Conservation (phyloP, 345 rosid species). For the Dimocarpus longan region DNA sequence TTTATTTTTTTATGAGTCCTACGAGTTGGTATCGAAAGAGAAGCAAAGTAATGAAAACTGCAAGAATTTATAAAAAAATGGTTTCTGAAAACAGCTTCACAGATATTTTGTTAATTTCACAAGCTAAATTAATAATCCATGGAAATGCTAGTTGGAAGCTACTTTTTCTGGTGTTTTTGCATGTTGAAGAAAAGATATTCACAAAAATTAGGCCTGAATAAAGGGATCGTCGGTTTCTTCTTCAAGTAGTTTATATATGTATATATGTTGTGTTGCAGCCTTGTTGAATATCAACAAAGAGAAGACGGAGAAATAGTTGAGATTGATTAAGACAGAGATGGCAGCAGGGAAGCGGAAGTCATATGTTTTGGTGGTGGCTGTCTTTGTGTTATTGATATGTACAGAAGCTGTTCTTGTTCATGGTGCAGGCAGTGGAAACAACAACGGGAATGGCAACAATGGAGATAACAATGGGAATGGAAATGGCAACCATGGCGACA, state of each 20-base stretch:
- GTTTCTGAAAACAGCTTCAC: neutral
- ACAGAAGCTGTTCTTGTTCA: conserved; percentile 31
- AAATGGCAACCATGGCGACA: conserved; percentile 11
- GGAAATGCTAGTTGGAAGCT: neutral
- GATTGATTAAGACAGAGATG: conserved; percentile 10
- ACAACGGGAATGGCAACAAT: conserved; percentile 14
- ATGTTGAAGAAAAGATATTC: conserved; percentile 11
- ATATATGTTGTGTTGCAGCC: conserved; percentile 14
- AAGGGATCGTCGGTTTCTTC: conserved; percentile 19
- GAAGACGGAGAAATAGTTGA: neutral
- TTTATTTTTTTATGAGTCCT: neutral
- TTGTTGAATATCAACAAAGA: neutral
- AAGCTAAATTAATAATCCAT: neutral
- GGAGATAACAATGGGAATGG: conserved; percentile 21
- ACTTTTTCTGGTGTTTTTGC: neutral
- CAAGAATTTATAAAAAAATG: neutral
- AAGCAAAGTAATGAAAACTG: conserved; percentile 7
- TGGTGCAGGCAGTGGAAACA: conserved; percentile 15
- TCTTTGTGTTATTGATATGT: conserved; percentile 42
- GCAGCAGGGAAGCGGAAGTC: conserved; percentile 15
- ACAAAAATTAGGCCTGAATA: conserved; percentile 40
- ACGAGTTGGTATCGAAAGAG: neutral
- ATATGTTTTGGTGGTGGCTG: conserved; percentile 29
- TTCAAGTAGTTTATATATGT: conserved; percentile 19
- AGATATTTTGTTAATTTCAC: conserved; percentile 9